Conservation (phyloP, 176 grass and related monocot genomes). For the Oryza meridionalis region DNA sequence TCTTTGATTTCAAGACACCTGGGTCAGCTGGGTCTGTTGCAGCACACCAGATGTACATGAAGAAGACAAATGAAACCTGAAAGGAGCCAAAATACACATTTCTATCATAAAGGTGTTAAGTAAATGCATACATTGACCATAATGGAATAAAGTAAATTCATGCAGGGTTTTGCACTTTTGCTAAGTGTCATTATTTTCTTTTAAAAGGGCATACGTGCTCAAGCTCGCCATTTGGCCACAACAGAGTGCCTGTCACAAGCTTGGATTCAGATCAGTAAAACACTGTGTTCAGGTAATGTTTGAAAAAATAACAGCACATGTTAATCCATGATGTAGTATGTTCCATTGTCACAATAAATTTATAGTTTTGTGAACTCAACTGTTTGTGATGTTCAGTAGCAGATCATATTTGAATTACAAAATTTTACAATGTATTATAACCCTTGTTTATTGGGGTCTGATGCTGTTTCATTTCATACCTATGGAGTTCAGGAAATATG, state of each 20-base stretch:
- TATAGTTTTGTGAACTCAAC: slow-evolving; percentile 18
- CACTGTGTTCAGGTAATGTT: not conserved
- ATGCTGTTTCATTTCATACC: not conserved
- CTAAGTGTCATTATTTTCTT: not conserved
- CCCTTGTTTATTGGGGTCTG: not conserved
- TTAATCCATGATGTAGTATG: not conserved
- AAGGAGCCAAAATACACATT: slow-evolving; percentile 19
- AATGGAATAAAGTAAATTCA: not conserved
- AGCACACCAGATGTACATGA: slow-evolving; percentile 94
- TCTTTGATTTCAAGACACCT: slow-evolving; percentile 96
- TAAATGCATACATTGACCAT: slow-evolving; percentile 8
- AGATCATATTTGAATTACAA: slow-evolving; percentile 29
- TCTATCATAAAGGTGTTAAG: slow-evolving; percentile 13
- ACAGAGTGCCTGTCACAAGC: slow-evolving; percentile 6
- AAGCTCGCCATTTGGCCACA: not conserved
- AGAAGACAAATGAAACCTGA: slow-evolving; percentile 90
- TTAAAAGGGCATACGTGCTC: not conserved
- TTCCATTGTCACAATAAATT: slow-evolving; percentile 6
- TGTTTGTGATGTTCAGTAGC: not conserved
- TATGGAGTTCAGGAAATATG: not conserved
- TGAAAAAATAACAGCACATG: not conserved
- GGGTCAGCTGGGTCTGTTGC: slow-evolving; percentile 85
- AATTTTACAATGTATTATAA: not conserved
- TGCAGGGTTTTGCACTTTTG: not conserved
- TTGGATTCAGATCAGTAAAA: slow-evolving; percentile 1